Evolutionary conservation across 75 land plant genomes (phyloP), one percentile per base, ranked within the genome.

Genomic region (Ceratopteris richardii): DNA sequence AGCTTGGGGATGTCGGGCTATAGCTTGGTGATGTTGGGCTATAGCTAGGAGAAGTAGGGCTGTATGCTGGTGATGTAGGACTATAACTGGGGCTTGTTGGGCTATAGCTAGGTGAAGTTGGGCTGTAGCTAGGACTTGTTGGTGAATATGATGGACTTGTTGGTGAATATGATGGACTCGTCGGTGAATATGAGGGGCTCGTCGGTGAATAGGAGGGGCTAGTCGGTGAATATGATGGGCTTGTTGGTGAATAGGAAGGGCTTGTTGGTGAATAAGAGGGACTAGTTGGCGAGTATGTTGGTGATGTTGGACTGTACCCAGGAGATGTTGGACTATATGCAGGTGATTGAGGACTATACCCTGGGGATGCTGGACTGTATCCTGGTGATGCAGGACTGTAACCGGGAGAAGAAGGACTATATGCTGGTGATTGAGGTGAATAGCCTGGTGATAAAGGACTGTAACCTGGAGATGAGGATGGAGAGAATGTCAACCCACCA

Each of bases 301-400:
- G 97, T 9, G 82, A 78, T 5, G 84, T 84, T 0, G 97, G 89
- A 43, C 85, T 79, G 41, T 90, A 90, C 0, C 78, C 72, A 22
- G 87, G 90, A 14, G 87, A 83, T 2, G 81, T 77, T n/a, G 96
- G 87, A n/a, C 81, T 81, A 52, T 93, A 93, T 7, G 73, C 73
- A 4, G 88, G 89, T 24, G 88, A 87, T 5, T 88, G 83, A 0
- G 93, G 90, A 59, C 86, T 84, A 40, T 91, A 87, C 10, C 86
- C 90, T 41, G 95, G 98, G 2, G 90, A 85, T 0, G 87, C 82
- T 0, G 98, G 98, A 37, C 87, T 84, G 54, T 94, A 89, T 0
- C 79, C 80, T 58, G 99, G 96, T 0, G 96, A 86, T 24, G 88
- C 76, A 12, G 99, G 96, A 63, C 84, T 82, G 57, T 93, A 93